Evolutionary conservation across 306 rosid species (phyloP), one percentile per base, ranked within the genome.

Genomic region (Corylus heterophylla): DNA sequence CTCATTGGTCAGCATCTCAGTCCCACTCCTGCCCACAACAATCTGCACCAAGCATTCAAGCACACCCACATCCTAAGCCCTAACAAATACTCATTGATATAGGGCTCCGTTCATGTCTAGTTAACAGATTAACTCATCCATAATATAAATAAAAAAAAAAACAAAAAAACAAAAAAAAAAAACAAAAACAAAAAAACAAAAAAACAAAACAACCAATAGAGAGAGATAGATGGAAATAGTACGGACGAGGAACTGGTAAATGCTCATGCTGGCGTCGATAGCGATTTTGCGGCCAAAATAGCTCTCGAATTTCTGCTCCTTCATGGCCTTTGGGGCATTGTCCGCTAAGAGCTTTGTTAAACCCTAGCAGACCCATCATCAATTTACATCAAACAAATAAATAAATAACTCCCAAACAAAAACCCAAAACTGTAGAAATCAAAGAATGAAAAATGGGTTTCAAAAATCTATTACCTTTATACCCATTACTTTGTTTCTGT

Each of bases 261-360:
- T 95, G 90, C 98, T 95, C 98, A 92, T 95, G 86, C 98, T 92
- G 49, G 98, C 98, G 81, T 95, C 98, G 63, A 92, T 80, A 73
- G 98, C 97, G 29, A 95, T 92, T 85, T 92, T 95, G 4, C 98
- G 97, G n/a, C 97, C 98, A 62, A 92, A 95, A 67, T 89, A 95
- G 80, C 92, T 83, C 86, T 95, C 98, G 79, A 95, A 95, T 80
- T 92, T 95, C 80, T 91, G 91, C 89, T 95, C 98, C 77, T 91
- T 95, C 98, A 95, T 92, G 74, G 85, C 78, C 79, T 91, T 89
- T 9, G 98, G 98, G 9, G 98, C 98, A 85, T 90, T 92, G 80
- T 95, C 98, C 20, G 98, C 97, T 79, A 95, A 83, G 73, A 92
- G 98, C 96, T 91, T 95, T 9, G 98, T 95, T 91, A 95, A 95